Evolutionary conservation across 2,329 filamentous ascomycete genomes (phyloP).

Genomic region (Aaosphaeria arxii): DNA sequence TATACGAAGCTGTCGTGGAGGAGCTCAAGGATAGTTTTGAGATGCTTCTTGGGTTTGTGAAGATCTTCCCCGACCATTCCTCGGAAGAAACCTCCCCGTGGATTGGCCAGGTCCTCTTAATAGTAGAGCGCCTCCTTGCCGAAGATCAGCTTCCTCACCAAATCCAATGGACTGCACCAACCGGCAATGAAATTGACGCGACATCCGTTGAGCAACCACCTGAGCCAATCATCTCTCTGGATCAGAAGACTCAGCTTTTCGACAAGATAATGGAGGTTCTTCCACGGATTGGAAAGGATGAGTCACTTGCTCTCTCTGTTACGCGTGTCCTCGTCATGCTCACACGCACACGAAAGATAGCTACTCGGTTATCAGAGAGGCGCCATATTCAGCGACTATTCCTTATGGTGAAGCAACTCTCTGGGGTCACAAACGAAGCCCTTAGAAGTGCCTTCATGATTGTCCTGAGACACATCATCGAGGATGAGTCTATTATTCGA

Average conservation of each 20-base stretch:
- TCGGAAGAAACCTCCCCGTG: constrained; percentile 82
- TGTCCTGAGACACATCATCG: constrained; percentile 86
- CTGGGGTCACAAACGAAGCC: constrained; percentile 71
- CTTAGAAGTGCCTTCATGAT: constrained; percentile 77
- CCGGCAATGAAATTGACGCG: constrained; percentile 43
- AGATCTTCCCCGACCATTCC: constrained; percentile 63
- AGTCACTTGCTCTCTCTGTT: constrained; percentile 77
- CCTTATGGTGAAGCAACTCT: constrained; percentile 91
- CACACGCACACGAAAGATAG: constrained; percentile 73
- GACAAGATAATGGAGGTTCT: constrained; percentile 78
- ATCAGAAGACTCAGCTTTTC: constrained; percentile 70
- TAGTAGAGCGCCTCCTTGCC: constrained; percentile 85
- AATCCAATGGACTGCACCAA: constrained; percentile 66
- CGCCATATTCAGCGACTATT: constrained; percentile 87
- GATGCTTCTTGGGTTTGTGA: constrained; percentile 76
- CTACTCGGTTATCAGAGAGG: constrained; percentile 76
- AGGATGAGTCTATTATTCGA: constrained; percentile 86
- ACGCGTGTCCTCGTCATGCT: constrained; percentile 82
- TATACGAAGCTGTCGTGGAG: constrained; percentile 74
- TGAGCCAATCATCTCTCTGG: constrained; percentile 60
- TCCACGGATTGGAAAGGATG: constrained; percentile 83
- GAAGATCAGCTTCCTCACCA: constrained; percentile 80
- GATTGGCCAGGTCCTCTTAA: constrained; percentile 85
- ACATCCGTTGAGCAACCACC: constrained; percentile 58
- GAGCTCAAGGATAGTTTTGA: constrained; percentile 74